Percentiles rank a stretch among this genome's conserved stretches.
These are phyloP conservation scores for Diaporthe batatas DNA, from an alignment of 2,329 filamentous ascomycete genomes.

Conservation along the genomic window DNA sequence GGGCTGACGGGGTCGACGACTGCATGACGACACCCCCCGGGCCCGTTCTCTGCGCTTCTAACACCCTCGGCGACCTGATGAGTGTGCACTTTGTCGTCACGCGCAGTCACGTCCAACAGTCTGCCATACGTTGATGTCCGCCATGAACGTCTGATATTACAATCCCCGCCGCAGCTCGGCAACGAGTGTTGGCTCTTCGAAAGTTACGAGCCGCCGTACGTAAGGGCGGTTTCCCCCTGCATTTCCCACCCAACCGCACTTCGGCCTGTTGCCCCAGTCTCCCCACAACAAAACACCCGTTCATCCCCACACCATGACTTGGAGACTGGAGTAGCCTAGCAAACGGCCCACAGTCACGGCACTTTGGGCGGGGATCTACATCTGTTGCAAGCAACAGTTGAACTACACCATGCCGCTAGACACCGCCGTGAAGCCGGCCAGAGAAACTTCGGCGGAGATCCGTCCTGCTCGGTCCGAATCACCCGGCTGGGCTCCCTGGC, in stretches of 20 bases:
- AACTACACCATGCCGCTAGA: conserved; percentile 9
- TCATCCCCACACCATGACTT: conserved; percentile 19
- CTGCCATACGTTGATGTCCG: too few species aligned
- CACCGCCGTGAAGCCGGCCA: not conserved
- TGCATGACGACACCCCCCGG: too few species aligned
- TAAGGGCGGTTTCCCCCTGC: not conserved
- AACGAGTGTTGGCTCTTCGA: too few species aligned
- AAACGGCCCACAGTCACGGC: conserved; percentile 10
- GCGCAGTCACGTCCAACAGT: too few species aligned
- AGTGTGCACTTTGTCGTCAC: too few species aligned
- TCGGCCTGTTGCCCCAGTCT: not conserved
- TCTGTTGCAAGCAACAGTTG: not conserved
- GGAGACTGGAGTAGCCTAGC: not conserved
- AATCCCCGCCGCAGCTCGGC: too few species aligned
- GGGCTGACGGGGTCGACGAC: too few species aligned
- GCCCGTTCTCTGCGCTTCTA: too few species aligned
- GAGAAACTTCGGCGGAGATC: conserved; percentile 3
- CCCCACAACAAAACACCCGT: conserved; percentile 11
- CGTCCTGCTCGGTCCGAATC: conserved; percentile 32
- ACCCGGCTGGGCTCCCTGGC: conserved; percentile 8
- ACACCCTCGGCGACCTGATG: too few species aligned
- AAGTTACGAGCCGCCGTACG: too few species aligned
- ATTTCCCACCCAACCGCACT: not conserved
- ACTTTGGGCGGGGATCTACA: conserved; percentile 19
- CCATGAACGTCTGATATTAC: too few species aligned